These are phyloP conservation scores for Mariannaea elegans DNA, from an alignment of 2,329 filamentous ascomycete genomes.

Conservation along the genomic window DNA sequence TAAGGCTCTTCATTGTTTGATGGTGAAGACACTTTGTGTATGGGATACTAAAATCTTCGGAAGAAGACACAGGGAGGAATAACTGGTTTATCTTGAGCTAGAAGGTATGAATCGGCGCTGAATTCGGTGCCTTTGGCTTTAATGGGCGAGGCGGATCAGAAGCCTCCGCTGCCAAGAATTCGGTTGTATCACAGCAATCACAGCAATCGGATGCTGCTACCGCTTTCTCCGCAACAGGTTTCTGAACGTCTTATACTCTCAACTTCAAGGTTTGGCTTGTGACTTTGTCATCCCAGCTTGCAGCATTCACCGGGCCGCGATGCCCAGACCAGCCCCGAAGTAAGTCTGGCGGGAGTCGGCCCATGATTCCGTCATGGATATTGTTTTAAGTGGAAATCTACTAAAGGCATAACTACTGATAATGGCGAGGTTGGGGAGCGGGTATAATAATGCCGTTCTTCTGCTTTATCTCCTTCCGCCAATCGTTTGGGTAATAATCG, in stretches of 20 bases:
- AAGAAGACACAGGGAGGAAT: neutral
- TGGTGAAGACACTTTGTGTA: neutral
- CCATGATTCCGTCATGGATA: too few relatives aligned
- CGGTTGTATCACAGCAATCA: too few relatives aligned
- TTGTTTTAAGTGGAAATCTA: too few relatives aligned
- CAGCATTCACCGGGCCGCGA: too few relatives aligned
- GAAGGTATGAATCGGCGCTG: neutral
- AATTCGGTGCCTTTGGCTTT: neutral
- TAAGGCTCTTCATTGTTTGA: conserved; percentile 16
- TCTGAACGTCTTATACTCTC: neutral
- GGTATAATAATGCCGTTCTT: too few relatives aligned
- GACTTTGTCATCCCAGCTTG: neutral
- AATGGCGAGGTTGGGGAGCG: too few relatives aligned
- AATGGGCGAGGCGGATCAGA: conserved; percentile 4
- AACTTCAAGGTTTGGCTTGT: neutral
- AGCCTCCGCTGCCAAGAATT: conserved; percentile 1
- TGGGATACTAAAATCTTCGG: too few relatives aligned
- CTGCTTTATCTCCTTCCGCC: too few relatives aligned
- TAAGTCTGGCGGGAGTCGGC: too few relatives aligned
- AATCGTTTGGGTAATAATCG: too few relatives aligned
- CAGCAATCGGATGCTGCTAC: neutral
- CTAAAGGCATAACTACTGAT: too few relatives aligned
- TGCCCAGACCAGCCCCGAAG: too few relatives aligned
- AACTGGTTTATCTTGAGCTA: neutral
- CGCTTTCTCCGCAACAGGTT: neutral